phyloP scores from a whole-genome alignment of 257 asterid genomes.

The Jacaranda mimosifolia region DNA sequence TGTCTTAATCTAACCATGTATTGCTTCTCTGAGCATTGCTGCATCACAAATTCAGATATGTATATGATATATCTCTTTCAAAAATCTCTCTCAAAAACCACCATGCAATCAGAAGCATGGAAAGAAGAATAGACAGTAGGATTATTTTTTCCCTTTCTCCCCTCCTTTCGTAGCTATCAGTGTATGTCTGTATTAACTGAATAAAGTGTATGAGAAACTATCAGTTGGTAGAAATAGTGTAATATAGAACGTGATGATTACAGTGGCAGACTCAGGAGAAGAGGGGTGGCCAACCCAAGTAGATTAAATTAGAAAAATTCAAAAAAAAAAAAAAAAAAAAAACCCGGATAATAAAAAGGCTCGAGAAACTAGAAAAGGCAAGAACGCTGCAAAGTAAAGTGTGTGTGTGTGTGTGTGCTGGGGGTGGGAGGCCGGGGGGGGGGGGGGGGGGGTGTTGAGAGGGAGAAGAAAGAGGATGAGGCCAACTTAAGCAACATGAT shows the following conservation, averaged over 20 bases:
- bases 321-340: neutral
- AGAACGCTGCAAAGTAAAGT: conserved; percentile 45
- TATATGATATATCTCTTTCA: conserved; percentile 24
- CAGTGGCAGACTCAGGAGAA: conserved; percentile 40
- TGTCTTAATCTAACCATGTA: conserved; percentile 50
- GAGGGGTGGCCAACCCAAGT: conserved; percentile 29
- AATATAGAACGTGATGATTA: conserved; percentile 53
- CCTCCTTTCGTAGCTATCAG: conserved; percentile 45
- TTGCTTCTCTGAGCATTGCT: conserved; percentile 43
- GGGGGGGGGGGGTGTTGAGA: conserved; percentile 12
- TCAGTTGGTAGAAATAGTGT: conserved; percentile 37
- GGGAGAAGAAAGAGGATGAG: conserved; percentile 29
- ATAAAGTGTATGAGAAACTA: conserved; percentile 32
- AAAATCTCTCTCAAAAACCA: conserved; percentile 28
- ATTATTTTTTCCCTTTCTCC: conserved; percentile 24
- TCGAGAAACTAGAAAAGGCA: conserved; percentile 39
- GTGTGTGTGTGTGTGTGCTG: neutral
- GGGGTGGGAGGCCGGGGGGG: too few species aligned
- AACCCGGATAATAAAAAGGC: conserved; percentile 25
- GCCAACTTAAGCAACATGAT: conserved; percentile 15
- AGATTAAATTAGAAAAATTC: conserved; percentile 7
- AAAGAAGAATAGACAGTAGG: conserved; percentile 2
- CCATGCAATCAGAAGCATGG: conserved; percentile 13
- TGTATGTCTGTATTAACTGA: conserved; percentile 42
- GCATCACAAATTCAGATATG: conserved; percentile 34